phyloP scores from a whole-genome alignment of 139 green algal species.

The Coelastrella sp. region DNA sequence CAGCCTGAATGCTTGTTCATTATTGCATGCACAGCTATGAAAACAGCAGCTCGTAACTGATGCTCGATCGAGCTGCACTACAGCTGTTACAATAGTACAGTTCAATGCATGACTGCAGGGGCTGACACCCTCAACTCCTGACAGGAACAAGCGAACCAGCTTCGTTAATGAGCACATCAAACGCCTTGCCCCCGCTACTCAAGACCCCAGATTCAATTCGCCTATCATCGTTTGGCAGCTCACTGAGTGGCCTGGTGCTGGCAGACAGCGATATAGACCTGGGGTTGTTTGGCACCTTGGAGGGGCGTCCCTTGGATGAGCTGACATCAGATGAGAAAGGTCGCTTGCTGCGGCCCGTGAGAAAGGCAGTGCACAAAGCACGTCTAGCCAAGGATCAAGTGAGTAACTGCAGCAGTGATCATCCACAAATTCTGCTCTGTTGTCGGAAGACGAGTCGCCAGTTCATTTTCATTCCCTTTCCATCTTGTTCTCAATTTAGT shows the following conservation, averaged over 20 bases:
- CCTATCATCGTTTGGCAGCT: slow-evolving; percentile 15
- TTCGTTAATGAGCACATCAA: neutral
- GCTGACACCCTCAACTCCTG: neutral
- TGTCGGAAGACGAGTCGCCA: no score
- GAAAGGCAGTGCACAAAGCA: neutral
- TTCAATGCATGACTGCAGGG: neutral
- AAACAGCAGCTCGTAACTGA: no score
- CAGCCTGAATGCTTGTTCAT: no score
- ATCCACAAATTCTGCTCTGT: no score
- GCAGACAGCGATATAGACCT: slow-evolving; percentile 35
- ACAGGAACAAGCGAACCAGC: neutral
- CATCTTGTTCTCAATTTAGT: no score
- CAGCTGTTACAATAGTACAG: no score
- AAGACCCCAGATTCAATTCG: neutral
- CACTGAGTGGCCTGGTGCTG: slow-evolving; percentile 11
- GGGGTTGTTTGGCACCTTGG: slow-evolving; percentile 16
- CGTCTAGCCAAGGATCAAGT: neutral
- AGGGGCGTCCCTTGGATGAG: neutral
- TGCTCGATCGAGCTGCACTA: no score
- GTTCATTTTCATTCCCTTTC: neutral
- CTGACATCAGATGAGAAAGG: neutral
- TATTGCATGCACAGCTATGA: no score
- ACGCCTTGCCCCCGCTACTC: neutral
- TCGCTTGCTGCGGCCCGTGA: neutral
- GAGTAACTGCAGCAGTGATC: no score